Evolutionary conservation across 441 rosid genomes (phyloP).

Genomic region (Gossypium schwendimanii): DNA sequence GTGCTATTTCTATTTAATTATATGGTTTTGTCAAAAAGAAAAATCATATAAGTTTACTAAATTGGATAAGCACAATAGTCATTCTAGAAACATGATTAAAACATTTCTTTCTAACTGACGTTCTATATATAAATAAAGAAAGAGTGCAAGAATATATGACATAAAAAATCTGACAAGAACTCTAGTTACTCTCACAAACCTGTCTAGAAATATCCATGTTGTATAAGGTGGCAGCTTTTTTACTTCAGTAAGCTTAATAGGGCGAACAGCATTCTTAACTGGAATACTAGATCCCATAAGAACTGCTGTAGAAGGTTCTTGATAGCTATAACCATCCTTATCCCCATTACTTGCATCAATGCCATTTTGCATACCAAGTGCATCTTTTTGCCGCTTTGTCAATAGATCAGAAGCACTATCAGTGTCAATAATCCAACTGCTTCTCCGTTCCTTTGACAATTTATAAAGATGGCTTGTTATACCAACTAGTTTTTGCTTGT

Average conservation of each 20-base stretch:
- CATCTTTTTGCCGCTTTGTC: conserved; percentile 72
- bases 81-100: background rate
- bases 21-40: no score
- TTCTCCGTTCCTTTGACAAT: conserved; percentile 50
- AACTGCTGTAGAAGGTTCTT: conserved; percentile 58
- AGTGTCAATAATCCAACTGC: conserved; percentile 24
- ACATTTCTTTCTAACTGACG: background rate
- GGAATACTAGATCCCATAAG: conserved; percentile 75
- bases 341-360: conserved; percentile 43
- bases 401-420: conserved; percentile 48
- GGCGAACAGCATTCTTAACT: conserved; percentile 67
- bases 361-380: conserved; percentile 56
- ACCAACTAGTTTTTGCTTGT: conserved; percentile 50
- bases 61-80: background rate
- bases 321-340: conserved; percentile 39
- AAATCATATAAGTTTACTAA: background rate
- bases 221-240: conserved; percentile 91
- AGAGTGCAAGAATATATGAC: background rate
- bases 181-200: conserved; percentile 38
- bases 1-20: no score
- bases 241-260: conserved; percentile 65
- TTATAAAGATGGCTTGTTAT: conserved; percentile 48
- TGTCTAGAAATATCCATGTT: conserved; percentile 90
- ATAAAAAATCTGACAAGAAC: background rate
- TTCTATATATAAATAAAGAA: background rate